Evolutionary conservation across 768 basidiomycete genomes (phyloP).

Genomic region (Boletus insuetus): DNA sequence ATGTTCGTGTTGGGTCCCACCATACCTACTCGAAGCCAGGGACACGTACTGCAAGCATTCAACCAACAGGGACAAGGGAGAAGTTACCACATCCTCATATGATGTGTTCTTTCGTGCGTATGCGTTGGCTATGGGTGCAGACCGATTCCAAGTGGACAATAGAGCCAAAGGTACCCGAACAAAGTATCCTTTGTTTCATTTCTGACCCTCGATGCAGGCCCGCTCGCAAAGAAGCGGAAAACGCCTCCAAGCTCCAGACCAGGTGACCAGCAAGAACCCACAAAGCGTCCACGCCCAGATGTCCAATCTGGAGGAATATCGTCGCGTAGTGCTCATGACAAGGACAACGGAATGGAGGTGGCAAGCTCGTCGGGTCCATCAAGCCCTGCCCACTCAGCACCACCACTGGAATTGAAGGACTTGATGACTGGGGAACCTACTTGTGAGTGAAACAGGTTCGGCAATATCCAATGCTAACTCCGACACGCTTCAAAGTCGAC

Average conservation of each 20-base stretch:
- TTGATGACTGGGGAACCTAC: background rate
- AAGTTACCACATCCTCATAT: background rate
- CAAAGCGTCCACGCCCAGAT: conserved; percentile 1
- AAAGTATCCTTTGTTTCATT: background rate
- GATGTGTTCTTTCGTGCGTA: conserved; percentile 10
- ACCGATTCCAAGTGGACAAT: background rate
- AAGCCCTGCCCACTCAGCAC: background rate
- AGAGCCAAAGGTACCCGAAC: conserved; percentile 2
- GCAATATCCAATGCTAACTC: background rate
- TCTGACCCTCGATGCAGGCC: background rate
- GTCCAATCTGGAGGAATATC: background rate
- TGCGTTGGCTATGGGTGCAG: conserved; percentile 10
- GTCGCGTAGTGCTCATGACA: background rate
- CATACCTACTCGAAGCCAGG: conserved; percentile 8
- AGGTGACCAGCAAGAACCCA: background rate
- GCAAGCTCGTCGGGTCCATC: background rate
- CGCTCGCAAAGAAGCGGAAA: conserved; percentile 5
- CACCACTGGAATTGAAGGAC: background rate
- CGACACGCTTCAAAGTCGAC: background rate
- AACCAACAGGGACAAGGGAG: conserved; percentile 4
- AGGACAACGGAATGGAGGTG: conserved; percentile 1
- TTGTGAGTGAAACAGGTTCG: background rate
- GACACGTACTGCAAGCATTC: conserved; percentile 6
- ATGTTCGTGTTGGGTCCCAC: conserved; percentile 10
- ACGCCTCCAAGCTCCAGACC: background rate